Evolutionary conservation across 2,329 filamentous ascomycete species (phyloP).

Genomic region (Stagonosporopsis rhizophila): DNA sequence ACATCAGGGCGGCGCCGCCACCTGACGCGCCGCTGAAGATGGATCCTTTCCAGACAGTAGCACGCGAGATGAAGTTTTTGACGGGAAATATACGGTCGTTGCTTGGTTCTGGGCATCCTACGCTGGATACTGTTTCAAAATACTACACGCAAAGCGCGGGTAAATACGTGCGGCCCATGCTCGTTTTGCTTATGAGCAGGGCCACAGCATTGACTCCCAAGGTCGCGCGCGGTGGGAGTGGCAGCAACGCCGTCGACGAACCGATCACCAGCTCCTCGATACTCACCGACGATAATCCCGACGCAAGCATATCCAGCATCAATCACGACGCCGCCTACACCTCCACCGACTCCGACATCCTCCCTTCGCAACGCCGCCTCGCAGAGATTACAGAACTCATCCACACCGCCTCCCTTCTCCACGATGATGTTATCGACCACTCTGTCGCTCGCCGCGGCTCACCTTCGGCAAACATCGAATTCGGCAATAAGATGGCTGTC

Average conservation of each 20-base stretch:
- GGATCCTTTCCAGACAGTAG: slow-evolving; percentile 87
- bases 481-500: slow-evolving; percentile 99
- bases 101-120: slow-evolving; percentile 92
- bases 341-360: slow-evolving; percentile 68
- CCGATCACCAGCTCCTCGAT: slow-evolving; percentile 67
- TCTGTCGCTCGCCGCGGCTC: slow-evolving; percentile 83
- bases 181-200: slow-evolving; percentile 95
- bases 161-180: slow-evolving; percentile 92
- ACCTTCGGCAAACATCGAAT: slow-evolving; percentile 90
- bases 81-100: slow-evolving; percentile 92
- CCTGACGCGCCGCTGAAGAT: slow-evolving; percentile 73
- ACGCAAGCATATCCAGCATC: slow-evolving; percentile 48
- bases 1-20: slow-evolving; percentile 70
- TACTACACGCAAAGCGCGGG: slow-evolving; percentile 98
- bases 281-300: slow-evolving; percentile 80
- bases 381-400: slow-evolving; percentile 98
- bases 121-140: slow-evolving; percentile 92
- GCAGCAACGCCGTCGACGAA: slow-evolving; percentile 57
- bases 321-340: slow-evolving; percentile 58
- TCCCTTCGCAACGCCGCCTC: slow-evolving; percentile 89
- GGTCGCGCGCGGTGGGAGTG: slow-evolving; percentile 25
- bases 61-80: slow-evolving; percentile 95
- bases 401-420: slow-evolving; percentile 92
- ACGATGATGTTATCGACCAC: slow-evolving; percentile 98
- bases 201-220: slow-evolving; percentile 84